Evolutionary conservation across 306 rosid species (phyloP), one percentile per base, ranked within the genome.

Genomic region (Boehmeria nivea): DNA sequence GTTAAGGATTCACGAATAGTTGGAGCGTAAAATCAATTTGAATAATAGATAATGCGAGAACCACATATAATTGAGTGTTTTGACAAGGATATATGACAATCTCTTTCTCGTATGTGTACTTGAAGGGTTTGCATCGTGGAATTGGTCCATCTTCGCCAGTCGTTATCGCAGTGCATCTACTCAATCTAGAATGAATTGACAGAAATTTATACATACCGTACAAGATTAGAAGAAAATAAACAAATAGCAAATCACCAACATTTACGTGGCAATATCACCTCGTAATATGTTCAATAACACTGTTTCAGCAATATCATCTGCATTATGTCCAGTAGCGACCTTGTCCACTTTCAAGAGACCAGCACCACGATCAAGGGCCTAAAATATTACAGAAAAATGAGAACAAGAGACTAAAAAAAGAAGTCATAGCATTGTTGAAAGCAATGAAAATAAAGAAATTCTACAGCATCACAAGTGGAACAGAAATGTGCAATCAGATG

Each of bases 331-430:
- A 0, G 99, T 91, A 18, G 82, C 99, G 11, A 91, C 70, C 69
- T 87, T 91, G 66, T 91, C 96, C 4, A 76, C 99, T 64, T 87
- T 87, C 74, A 91, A 64, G 68, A 82, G 38, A 0, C 90, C 76
- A 37, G 99, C 96, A 46, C 99, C 99, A 4, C 99, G 84, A 67
- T 91, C 89, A 14, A 91, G 99, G 36, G 99, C 99, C 94, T 84
- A 65, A 17, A 39, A 64, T 49, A 38, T 44, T 6, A 53, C 6
- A 2, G 15, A 16, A 17, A 17, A 53, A 16, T 15, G 43, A 19
- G 25, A 18, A n/a, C 12, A 8, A 17, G 14, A 19, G 10, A 51
- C 7, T 27, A 28, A 6, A 3, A 42, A 5, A 6, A 11, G 1
- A 36, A n/a, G n/a, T n/a, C n/a, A n/a, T n/a, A n/a, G n/a, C n/a